Conservation (phyloP, 2,329 filamentous ascomycete species). For the Cordyceps farinosa region DNA sequence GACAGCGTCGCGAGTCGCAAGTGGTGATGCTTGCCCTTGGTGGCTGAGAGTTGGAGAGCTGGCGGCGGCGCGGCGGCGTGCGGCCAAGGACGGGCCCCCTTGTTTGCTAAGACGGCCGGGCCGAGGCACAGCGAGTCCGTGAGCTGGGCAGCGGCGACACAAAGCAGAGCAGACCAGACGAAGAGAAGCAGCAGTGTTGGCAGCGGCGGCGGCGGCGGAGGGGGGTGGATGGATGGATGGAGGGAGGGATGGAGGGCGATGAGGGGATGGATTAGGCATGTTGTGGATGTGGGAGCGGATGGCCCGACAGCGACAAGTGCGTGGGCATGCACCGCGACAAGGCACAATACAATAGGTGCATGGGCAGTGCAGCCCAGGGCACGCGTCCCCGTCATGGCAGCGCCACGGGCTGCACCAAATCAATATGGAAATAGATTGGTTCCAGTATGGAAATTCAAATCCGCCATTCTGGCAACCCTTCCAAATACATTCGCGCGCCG, state of each 20-base stretch:
- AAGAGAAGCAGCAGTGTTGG: neutral
- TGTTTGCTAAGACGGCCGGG: neutral
- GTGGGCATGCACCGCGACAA: neutral
- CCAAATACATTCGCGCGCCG: neutral
- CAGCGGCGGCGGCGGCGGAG: neutral
- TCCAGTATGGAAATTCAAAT: neutral
- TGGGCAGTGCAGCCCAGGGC: neutral
- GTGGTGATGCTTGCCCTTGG: constrained; percentile 9
- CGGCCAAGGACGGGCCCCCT: neutral
- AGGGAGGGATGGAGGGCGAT: constrained; percentile 10
- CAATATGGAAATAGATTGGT: neutral
- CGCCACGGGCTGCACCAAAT: neutral
- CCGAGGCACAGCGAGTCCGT: neutral
- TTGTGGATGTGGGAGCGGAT: constrained; percentile 13
- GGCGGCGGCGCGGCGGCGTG: neutral
- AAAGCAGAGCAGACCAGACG: neutral
- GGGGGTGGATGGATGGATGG: constrained; percentile 16
- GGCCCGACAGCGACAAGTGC: constrained; percentile 1
- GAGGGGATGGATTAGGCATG: constrained; percentile 15
- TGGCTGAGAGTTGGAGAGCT: constrained; percentile 7
- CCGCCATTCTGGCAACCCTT: neutral
- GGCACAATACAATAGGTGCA: neutral
- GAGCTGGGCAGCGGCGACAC: constrained; percentile 1
- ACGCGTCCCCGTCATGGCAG: neutral
- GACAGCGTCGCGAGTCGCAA: constrained; percentile 1